Evolutionary conservation across 2,329 filamentous ascomycete genomes (phyloP).

Genomic region (Fusarium paranaense): DNA sequence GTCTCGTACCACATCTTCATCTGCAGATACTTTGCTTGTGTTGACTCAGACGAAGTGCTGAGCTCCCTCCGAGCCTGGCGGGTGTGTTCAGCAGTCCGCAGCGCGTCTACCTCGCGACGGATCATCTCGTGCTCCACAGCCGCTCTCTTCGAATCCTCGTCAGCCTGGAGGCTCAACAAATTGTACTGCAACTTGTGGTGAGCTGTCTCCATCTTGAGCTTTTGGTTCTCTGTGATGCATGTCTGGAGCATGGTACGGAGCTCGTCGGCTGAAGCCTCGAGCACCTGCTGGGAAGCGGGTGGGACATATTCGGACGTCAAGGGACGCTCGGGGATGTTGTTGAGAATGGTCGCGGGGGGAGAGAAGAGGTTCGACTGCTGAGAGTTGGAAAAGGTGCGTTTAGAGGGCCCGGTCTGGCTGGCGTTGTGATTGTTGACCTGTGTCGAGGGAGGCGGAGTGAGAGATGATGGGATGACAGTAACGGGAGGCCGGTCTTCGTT

Average conservation of each 20-base stretch:
- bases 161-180: conserved; percentile 84
- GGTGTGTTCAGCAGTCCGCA: conserved; percentile 79
- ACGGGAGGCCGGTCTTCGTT: conserved; percentile 59
- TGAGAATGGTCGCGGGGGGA: conserved; percentile 62
- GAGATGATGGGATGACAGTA: conserved; percentile 67
- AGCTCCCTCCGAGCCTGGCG: conserved; percentile 69
- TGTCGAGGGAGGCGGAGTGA: conserved; percentile 69
- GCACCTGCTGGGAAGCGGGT: conserved; percentile 63
- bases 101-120: conserved; percentile 86
- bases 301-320: conserved; percentile 56
- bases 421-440: conserved; percentile 54
- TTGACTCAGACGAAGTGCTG: conserved; percentile 63
- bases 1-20: conserved; percentile 75
- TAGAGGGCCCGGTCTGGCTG: conserved; percentile 39
- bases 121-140: conserved; percentile 93
- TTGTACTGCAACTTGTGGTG: conserved; percentile 93
- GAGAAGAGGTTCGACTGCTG: conserved; percentile 65
- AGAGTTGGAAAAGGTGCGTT: conserved; percentile 52
- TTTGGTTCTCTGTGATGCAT: conserved; percentile 67
- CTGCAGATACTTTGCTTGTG: conserved; percentile 68
- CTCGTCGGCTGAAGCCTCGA: conserved; percentile 65
- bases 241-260: conserved; percentile 67
- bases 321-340: conserved; percentile 48
- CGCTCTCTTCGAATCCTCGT: conserved; percentile 86
- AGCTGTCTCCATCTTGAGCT: conserved; percentile 82